These are phyloP conservation scores for Ganoderma sp. DNA, from an alignment of 1,284 basidiomycete genomes.

Conservation along the genomic window DNA sequence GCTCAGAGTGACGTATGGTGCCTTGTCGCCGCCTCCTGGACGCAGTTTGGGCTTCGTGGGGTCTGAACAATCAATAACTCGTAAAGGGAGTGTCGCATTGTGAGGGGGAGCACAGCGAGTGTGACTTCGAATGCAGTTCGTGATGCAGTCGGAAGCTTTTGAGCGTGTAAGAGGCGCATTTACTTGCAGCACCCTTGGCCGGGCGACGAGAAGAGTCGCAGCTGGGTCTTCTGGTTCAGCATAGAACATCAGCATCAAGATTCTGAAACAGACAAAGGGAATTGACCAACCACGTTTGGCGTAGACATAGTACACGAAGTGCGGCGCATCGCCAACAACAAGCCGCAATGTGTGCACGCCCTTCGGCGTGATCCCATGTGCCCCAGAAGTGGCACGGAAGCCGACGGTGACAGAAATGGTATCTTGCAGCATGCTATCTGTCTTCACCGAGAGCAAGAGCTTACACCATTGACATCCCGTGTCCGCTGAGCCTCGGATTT, in stretches of 20 bases:
- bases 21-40: conserved; percentile 12
- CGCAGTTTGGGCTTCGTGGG: conserved; percentile 17
- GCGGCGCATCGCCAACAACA: conserved; percentile 16
- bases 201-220: conserved; percentile 12
- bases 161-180: conserved; percentile 8
- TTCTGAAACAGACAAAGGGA: neutral
- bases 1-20: conserved; percentile 18
- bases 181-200: conserved; percentile 7
- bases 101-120: conserved; percentile 20
- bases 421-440: conserved; percentile 14
- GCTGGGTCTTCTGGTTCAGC: conserved; percentile 12
- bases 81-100: conserved; percentile 14
- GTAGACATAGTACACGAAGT: conserved; percentile 22
- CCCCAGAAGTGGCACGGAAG: conserved; percentile 15
- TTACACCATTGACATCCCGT: conserved; percentile 21
- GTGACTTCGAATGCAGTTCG: conserved; percentile 20
- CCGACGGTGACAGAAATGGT: conserved; percentile 14
- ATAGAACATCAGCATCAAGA: neutral
- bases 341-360: conserved; percentile 22
- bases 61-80: conserved; percentile 20
- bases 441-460: conserved; percentile 14
- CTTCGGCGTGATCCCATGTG: conserved; percentile 19
- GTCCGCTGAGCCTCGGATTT: conserved; percentile 12
- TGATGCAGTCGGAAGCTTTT: conserved; percentile 15
- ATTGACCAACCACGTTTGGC: conserved; percentile 17